Base-by-base conservation (phyloP, 1,284 basidiomycete genomes). In the Ceratobasidium sp. region DNA sequence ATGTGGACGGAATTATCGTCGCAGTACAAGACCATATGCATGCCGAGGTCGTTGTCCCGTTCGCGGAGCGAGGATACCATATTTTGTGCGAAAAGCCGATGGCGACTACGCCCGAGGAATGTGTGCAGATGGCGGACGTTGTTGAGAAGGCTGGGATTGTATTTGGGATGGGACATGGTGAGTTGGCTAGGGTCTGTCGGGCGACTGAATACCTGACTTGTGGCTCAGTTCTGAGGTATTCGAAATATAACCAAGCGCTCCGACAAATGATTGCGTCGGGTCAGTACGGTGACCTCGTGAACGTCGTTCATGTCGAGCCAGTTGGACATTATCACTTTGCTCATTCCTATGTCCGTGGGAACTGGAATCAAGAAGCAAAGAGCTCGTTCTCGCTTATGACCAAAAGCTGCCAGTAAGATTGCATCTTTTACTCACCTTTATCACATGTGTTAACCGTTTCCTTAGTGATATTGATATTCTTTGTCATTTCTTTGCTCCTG, bases 1-100 rank as follows among this genome's bases (percentile, higher is more conserved):
- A 72, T 37, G 92, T 92, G 8, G 93, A 95, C 81, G 93, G 92
- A 0, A 88, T 95, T 14, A 79, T 94, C 71, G 85, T 96, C 76
- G 85, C 90, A 2, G 91, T 94, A 0, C 91, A 93, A 76, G 93
- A 95, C 79, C 83, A 86, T 54, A 86, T 93, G 86, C 93, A 95
- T 79, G 84, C 86, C 41, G 89, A 91, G 76, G 89, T 93, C 13
- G 88, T 90, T 0, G 79, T 87, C 7, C 91, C 90, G 0, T 95
- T 94, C 81, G 89, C 90, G 0, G 85, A 85, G 71, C 91, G 92
- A 79, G 92, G 93, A 0, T 95, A 95, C 80, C 89, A 94, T 79
- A 92, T 96, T 74, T 85, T 96, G 34, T 94, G 93, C 80, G 93
- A 96, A 85, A 96, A 95, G 81, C 94, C 93, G 0, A 93, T 96